These are phyloP conservation scores for Eimeria maxima DNA, from an alignment of 169 alveolate genomes.

Conservation along the genomic window DNA sequence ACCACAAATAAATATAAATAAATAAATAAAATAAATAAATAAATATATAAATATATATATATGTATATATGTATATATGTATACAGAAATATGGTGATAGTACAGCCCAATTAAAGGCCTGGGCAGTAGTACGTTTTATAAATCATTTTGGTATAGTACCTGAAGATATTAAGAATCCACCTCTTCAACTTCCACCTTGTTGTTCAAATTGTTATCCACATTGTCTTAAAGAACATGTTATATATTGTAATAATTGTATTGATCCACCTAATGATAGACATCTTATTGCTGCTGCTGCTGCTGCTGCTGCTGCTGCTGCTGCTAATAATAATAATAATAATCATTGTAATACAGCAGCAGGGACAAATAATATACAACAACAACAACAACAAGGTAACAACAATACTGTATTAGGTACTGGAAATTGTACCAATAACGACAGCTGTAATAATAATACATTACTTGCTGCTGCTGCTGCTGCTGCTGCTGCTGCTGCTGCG, in stretches of 20 bases:
- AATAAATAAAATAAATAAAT: too few species aligned
- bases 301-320: neutral
- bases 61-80: neutral
- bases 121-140: conserved; percentile 74
- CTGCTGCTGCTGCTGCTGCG: conserved; percentile 18
- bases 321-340: neutral
- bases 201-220: conserved; percentile 69
- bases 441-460: too few species aligned
- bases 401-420: too few species aligned
- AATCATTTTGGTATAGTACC: conserved; percentile 74
- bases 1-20: too few species aligned
- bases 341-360: too few species aligned
- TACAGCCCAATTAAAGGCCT: conserved; percentile 70
- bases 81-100: conserved; percentile 67
- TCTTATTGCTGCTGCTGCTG: neutral
- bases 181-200: conserved; percentile 64
- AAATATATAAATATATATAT: too few species aligned
- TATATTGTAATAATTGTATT: conserved; percentile 34
- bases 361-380: neutral
- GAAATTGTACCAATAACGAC: too few species aligned
- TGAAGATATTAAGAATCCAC: conserved; percentile 74
- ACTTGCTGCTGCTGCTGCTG: conserved; percentile 54
- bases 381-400: neutral
- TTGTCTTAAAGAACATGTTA: conserved; percentile 61
- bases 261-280: conserved; percentile 73